Base-by-base conservation (phyloP, 2,329 filamentous ascomycete species). In the Domatiomyces globalis region DNA sequence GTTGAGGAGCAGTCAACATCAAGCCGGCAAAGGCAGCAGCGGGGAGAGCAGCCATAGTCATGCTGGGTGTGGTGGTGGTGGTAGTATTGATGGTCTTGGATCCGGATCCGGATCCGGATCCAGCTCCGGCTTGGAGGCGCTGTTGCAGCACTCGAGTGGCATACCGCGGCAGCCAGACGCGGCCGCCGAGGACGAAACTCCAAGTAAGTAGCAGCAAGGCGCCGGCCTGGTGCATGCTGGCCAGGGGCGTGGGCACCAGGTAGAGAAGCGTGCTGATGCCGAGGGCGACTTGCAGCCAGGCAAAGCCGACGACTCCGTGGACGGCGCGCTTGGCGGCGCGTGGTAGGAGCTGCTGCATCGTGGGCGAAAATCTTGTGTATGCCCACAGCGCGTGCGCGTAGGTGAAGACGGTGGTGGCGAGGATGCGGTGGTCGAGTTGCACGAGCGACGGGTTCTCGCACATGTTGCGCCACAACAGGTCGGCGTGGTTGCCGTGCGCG, bases 391-490 rank as follows among this genome's bases (percentile, higher is more conserved):
- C 76, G 58, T 94, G 72, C 55, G 96, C 80, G 56, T 84, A 78
- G 49, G 80, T 84, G 67, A 95, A 94, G 1, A 90, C 95, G 15
- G 87, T 88, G 46, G 83, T 87, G 53, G 92, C 94, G 36, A 96
- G 76, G 60, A 94, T 86, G 45, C 94, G 84, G 73, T 98, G 92
- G 69, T 98, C 87, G 45, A 98, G 79, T 71, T 98, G 94, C 2
- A 96, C 94, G 22, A 94, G 79, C 15, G 85, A 89, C 2, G 92
- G 94, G 71, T 98, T 98, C 73, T 96, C 92, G 33, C 96, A 82
- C 76, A 94, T 85, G 71, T 98, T 98, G 63, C 92, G 83, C 92
- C 92, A 98, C 81, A 85, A 88, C 17, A 96, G 73, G 63, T 98
- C 94, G 12, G 47, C 55, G 17, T 56, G 53, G 18, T 52, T 19